Evolutionary conservation across 805 yeast genomes (phyloP).

Genomic region (Barnettozyma vustinii): DNA sequence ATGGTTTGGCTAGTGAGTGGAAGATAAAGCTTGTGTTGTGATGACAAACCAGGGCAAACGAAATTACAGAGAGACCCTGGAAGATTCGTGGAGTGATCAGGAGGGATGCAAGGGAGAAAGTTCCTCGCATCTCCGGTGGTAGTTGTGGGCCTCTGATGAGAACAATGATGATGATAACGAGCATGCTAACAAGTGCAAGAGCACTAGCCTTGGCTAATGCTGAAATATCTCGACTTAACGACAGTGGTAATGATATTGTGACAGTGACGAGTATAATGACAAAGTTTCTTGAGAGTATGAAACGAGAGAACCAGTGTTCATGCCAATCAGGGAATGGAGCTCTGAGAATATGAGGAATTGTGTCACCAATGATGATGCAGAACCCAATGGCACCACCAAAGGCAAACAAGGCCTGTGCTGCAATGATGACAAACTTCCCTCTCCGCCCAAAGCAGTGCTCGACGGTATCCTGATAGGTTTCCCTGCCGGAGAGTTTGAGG

Average conservation of each 20-base stretch:
- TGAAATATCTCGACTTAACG: constrained; percentile 75
- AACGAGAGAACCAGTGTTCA: constrained; percentile 34
- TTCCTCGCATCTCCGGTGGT: constrained; percentile 42
- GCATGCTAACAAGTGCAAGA: constrained; percentile 81
- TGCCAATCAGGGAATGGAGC: constrained; percentile 49
- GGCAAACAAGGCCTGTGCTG: constrained; percentile 85
- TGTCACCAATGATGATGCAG: constrained; percentile 91
- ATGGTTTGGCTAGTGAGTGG: constrained; percentile 73
- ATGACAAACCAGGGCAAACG: constrained; percentile 94
- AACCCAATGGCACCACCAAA: constrained; percentile 93
- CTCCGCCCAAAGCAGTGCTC: constrained; percentile 67
- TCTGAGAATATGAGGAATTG: constrained; percentile 82
- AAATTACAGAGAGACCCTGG: constrained; percentile 90
- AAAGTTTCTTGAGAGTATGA: constrained; percentile 61
- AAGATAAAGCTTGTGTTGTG: constrained; percentile 89
- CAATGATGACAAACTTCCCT: constrained; percentile 63
- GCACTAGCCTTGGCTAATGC: constrained; percentile 83
- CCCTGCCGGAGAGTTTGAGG: constrained; percentile 69
- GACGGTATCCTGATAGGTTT: constrained; percentile 82
- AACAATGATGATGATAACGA: constrained; percentile 68
- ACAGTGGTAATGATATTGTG: constrained; percentile 75
- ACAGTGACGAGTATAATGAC: constrained; percentile 66
- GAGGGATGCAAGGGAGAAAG: constrained; percentile 38
- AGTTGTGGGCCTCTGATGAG: constrained; percentile 66
- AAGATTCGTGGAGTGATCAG: constrained; percentile 62